These are phyloP conservation scores for Epichloe festucae DNA, from an alignment of 2,329 filamentous ascomycete species.

Conservation along the genomic window DNA sequence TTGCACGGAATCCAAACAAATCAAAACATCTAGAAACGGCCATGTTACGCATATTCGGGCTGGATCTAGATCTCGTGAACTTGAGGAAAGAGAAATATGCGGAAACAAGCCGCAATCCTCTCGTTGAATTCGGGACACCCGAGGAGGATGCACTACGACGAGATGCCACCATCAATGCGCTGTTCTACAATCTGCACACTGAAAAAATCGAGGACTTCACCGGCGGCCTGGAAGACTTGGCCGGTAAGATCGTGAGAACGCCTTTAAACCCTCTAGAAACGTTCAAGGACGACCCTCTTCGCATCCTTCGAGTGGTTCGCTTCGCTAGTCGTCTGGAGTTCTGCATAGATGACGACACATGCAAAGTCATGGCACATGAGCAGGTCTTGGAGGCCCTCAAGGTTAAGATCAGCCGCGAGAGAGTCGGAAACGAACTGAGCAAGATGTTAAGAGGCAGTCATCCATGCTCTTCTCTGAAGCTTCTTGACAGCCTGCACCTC, in stretches of 20 bases:
- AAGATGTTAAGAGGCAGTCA: slow-evolving; percentile 71
- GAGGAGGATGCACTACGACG: slow-evolving; percentile 79
- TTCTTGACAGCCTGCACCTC: slow-evolving; percentile 53
- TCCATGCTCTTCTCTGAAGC: slow-evolving; percentile 46
- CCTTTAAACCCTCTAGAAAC: slow-evolving; percentile 81
- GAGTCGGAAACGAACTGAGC: slow-evolving; percentile 74
- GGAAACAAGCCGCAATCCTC: slow-evolving; percentile 36
- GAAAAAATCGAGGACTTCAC: slow-evolving; percentile 76
- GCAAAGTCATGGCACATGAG: slow-evolving; percentile 62
- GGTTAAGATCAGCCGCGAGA: slow-evolving; percentile 82
- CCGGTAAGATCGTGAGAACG: slow-evolving; percentile 60
- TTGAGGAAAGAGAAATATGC: slow-evolving; percentile 82
- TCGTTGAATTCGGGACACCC: slow-evolving; percentile 70
- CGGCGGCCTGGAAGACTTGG: slow-evolving; percentile 63
- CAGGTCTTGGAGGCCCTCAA: slow-evolving; percentile 69
- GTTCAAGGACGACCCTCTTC: slow-evolving; percentile 84
- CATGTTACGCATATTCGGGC: slow-evolving; percentile 7
- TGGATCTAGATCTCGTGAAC: slow-evolving; percentile 66
- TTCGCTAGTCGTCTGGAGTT: slow-evolving; percentile 82
- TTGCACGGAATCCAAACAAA: slow-evolving; percentile 8
- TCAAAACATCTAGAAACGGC: slow-evolving; percentile 10
- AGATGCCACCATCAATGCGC: slow-evolving; percentile 87
- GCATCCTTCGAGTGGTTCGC: slow-evolving; percentile 74
- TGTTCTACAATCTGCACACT: slow-evolving; percentile 89
- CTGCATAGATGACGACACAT: slow-evolving; percentile 56